phyloP scores from a whole-genome alignment of 352 stramenopile genomes.

The Phytophthora fragariae region DNA sequence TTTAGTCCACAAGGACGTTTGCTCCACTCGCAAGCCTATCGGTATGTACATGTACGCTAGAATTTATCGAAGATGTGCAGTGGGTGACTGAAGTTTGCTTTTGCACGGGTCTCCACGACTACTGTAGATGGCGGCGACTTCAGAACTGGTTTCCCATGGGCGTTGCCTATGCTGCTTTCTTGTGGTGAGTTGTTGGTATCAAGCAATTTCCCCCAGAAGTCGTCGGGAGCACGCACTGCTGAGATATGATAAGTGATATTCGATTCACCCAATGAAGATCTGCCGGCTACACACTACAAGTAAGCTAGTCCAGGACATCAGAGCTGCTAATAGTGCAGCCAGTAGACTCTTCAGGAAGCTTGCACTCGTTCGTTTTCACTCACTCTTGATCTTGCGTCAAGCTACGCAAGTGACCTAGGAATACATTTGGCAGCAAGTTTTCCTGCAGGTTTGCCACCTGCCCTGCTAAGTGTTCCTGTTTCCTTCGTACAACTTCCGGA shows the following conservation, averaged over 20 bases:
- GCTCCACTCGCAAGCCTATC: conserved; percentile 65
- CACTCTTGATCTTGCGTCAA: not conserved
- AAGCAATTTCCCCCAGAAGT: too few species aligned
- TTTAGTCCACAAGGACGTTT: conserved; percentile 58
- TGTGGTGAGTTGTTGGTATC: too few species aligned
- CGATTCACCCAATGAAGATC: too few species aligned
- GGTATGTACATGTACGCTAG: conserved; percentile 34
- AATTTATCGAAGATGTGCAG: too few species aligned
- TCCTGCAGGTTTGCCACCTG: not conserved
- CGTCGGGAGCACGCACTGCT: too few species aligned
- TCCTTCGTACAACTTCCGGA: not conserved
- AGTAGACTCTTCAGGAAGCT: too few species aligned
- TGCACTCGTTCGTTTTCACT: not conserved
- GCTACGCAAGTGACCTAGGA: not conserved
- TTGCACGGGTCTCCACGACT: not conserved
- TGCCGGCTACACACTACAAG: too few species aligned
- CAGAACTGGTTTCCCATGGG: conserved; percentile 85
- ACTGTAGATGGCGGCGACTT: conserved; percentile 62
- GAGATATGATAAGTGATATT: too few species aligned
- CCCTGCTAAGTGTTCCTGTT: not conserved
- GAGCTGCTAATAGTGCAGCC: too few species aligned
- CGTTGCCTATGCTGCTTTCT: conserved; percentile 77
- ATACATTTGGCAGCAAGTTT: not conserved
- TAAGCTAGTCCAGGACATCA: too few species aligned
- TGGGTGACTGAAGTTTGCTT: not conserved